A percentile compares a stretch with the other conserved stretches of the same genome.
These are phyloP conservation scores for Halocafeteria seosinensis DNA, from an alignment of 108 stramenopile species.

Conservation along the genomic window DNA sequence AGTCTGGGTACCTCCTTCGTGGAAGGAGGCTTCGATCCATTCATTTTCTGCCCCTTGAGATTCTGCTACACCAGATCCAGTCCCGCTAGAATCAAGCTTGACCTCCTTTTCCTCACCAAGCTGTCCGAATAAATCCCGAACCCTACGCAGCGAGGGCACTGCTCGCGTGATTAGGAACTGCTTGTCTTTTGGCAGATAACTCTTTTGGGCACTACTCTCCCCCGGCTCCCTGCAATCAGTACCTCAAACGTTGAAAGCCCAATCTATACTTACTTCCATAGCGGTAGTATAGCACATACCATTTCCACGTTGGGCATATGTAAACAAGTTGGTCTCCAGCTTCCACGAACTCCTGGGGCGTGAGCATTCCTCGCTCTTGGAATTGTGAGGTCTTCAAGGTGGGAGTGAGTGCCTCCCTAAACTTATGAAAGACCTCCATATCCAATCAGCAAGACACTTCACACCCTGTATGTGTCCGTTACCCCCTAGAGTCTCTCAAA, in stretches of 20 bases:
- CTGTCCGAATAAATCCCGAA: slow-evolving; percentile 30
- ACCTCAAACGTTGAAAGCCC: too few relatives aligned
- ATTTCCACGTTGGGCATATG: slow-evolving; percentile 78
- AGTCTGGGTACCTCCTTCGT: background rate
- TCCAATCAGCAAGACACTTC: too few relatives aligned
- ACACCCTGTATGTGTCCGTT: too few relatives aligned
- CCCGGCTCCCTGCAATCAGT: slow-evolving; percentile 48
- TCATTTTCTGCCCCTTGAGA: background rate
- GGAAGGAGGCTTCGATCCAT: background rate
- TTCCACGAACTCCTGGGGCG: slow-evolving; percentile 73
- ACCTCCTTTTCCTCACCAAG: too few relatives aligned
- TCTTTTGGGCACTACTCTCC: slow-evolving; percentile 38
- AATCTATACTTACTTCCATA: too few relatives aligned
- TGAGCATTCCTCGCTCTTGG: slow-evolving; percentile 67
- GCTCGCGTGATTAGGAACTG: slow-evolving; percentile 69
- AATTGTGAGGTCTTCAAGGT: slow-evolving; percentile 62
- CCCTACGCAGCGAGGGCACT: slow-evolving; percentile 63
- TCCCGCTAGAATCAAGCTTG: background rate
- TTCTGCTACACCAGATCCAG: background rate
- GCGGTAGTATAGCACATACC: background rate
- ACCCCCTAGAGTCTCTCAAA: too few relatives aligned
- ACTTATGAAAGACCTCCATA: slow-evolving; percentile 23
- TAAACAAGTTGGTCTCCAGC: slow-evolving; percentile 78
- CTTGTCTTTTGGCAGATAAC: slow-evolving; percentile 59
- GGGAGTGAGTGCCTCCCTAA: slow-evolving; percentile 67